Evolutionary conservation across 371 early-diverging fungal species (phyloP), one percentile per base, ranked within the genome.

Genomic region (Synchytrium microbalum): DNA sequence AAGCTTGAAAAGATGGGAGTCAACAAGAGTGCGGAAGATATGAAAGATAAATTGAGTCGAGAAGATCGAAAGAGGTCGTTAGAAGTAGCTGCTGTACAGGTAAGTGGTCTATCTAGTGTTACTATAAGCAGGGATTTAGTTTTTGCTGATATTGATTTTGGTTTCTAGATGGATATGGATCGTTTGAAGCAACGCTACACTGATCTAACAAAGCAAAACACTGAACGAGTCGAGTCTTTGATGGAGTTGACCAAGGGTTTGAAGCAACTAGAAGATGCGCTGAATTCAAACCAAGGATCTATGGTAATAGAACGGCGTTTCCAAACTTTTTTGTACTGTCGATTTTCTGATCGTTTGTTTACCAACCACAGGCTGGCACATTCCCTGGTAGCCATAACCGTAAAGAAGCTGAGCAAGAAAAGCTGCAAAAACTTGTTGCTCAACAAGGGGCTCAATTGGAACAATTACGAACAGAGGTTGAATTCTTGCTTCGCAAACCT

Each of bases 1-100:
- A 77, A 77, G 65, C 67, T 83, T 10, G 83, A 83, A 60, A 32
- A 74, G 33, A 73, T 81, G 69, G 80, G 82, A 1, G 73, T 78
- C 30, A 81, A 83, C 71, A 75, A 73, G 63, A 69, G 59, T 16
- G 81, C 81, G 0, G 81, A 83, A 31, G 83, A 83, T 62, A 61
- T 81, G 13, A 63, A 75, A 1, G 78, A 77, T 52, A 81, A 81
- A 67, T 66, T 79, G 8, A 66, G 72, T 38, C 70, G 69, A 53
- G 79, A 82, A 63, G 83, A 82, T 31, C 52, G 64, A 26, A 70
- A 64, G 54, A 63, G 76, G 26, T 3, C 69, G 23, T 70, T 69
- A 29, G 79, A 80, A 62, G n/a, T n/a, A n/a, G n/a, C n/a, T n/a
- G n/a, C 31, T 79, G n/a, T 68, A 67, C 27, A 31, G 61, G 24